A percentile compares a stretch with the other conserved stretches of the same genome.
phyloP scores from a whole-genome alignment of 345 rosid species.

The Heritiera littoralis region DNA sequence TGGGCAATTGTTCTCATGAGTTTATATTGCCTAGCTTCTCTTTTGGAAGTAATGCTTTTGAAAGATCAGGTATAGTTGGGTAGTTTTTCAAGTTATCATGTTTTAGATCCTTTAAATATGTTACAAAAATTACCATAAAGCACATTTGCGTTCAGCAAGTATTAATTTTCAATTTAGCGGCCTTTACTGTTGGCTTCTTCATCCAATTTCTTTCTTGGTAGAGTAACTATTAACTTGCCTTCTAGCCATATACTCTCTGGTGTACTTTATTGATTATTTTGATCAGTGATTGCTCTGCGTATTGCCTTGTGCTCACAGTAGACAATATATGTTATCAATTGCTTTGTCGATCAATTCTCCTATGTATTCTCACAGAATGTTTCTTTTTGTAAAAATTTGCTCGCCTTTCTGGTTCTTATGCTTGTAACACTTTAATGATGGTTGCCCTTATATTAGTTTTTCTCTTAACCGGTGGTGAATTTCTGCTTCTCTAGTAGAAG shows the following conservation, averaged over 20 bases:
- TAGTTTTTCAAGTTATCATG: slow-evolving; percentile 19
- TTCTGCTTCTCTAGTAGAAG: background rate
- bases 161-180: slow-evolving; percentile 25
- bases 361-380: background rate
- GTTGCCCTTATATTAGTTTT: background rate
- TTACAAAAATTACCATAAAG: slow-evolving; percentile 25
- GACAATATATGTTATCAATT: background rate
- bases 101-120: slow-evolving; percentile 16
- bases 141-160: slow-evolving; percentile 23
- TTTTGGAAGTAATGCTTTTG: slow-evolving; percentile 27
- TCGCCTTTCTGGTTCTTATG: background rate
- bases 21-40: slow-evolving; percentile 22
- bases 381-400: background rate
- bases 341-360: background rate
- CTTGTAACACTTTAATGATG: background rate
- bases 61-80: slow-evolving; percentile 24
- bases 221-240: slow-evolving; percentile 16
- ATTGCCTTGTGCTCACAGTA: background rate
- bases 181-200: slow-evolving; percentile 1
- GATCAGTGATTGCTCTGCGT: background rate
- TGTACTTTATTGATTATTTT: background rate
- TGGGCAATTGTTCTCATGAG: slow-evolving; percentile 21
- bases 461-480: background rate
- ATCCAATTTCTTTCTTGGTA: slow-evolving; percentile 18
- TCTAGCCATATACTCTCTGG: background rate